phyloP scores from a whole-genome alignment of 306 rosid genomes.

The Trifolium subterraneum region DNA sequence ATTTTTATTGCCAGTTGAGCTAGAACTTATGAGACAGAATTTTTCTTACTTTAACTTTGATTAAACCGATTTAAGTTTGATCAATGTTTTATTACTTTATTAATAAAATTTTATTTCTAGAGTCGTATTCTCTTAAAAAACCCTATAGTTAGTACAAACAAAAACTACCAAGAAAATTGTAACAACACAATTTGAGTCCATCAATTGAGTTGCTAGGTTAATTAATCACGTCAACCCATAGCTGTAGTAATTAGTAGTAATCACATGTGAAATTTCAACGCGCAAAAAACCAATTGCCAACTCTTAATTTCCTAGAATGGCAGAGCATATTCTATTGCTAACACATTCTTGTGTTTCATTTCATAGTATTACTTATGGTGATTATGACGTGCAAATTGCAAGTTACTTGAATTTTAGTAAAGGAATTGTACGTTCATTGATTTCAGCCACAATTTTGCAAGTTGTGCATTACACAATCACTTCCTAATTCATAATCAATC shows the following conservation, averaged over 20 bases:
- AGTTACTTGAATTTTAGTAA: not conserved
- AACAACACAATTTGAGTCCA: not conserved
- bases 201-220: not conserved
- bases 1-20: no score
- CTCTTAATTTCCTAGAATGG: constrained; percentile 7
- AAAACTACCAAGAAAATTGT: no score
- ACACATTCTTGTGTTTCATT: constrained; percentile 16
- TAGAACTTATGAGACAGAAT: no score
- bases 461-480: not conserved
- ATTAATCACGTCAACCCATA: not conserved
- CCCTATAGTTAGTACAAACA: no score
- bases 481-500: not conserved
- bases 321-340: not conserved
- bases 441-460: constrained; percentile 22
- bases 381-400: constrained; percentile 28
- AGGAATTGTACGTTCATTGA: not conserved
- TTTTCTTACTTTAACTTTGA: no score
- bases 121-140: no score
- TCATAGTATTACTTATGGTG: not conserved
- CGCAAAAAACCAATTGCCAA: constrained; percentile 10
- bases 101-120: no score
- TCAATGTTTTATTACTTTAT: no score
- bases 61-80: no score
- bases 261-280: constrained; percentile 5
- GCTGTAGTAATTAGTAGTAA: not conserved